Conservation (phyloP, 2,329 filamentous ascomycete species). For the Metarhizium brunneum region DNA sequence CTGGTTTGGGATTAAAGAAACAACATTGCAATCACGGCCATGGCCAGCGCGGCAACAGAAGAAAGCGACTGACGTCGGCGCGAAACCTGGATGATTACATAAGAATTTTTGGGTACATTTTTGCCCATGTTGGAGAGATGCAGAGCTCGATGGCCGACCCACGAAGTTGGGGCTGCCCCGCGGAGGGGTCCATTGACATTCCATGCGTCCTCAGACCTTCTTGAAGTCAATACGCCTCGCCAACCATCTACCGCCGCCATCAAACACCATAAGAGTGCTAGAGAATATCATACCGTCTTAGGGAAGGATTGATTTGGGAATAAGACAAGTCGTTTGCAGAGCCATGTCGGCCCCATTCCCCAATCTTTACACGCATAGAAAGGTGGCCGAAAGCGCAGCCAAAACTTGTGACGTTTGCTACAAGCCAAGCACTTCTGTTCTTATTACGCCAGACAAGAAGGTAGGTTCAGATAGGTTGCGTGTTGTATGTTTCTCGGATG, state of each 20-base stretch:
- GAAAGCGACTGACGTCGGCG: slow-evolving; percentile 3
- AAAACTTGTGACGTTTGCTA: slow-evolving; percentile 88
- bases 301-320: background rate
- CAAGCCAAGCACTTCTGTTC: slow-evolving; percentile 76
- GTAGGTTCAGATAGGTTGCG: slow-evolving; percentile 32
- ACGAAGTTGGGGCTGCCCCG: background rate
- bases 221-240: too few species aligned
- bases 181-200: background rate
- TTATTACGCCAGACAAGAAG: slow-evolving; percentile 85
- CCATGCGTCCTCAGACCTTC: too few species aligned
- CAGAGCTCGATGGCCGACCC: too few species aligned
- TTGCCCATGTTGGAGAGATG: too few species aligned
- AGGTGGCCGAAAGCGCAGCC: slow-evolving; percentile 73
- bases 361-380: slow-evolving; percentile 78
- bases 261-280: background rate
- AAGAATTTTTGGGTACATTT: background rate
- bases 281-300: background rate
- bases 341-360: slow-evolving; percentile 36
- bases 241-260: background rate
- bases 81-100: slow-evolving; percentile 5
- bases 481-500: background rate
- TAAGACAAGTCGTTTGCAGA: background rate
- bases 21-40: background rate
- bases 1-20: background rate
- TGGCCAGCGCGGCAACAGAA: background rate